These are phyloP conservation scores for Magnolia kwangsiensis DNA, from an alignment of 164 flowering plant species.

Conservation along the genomic window DNA sequence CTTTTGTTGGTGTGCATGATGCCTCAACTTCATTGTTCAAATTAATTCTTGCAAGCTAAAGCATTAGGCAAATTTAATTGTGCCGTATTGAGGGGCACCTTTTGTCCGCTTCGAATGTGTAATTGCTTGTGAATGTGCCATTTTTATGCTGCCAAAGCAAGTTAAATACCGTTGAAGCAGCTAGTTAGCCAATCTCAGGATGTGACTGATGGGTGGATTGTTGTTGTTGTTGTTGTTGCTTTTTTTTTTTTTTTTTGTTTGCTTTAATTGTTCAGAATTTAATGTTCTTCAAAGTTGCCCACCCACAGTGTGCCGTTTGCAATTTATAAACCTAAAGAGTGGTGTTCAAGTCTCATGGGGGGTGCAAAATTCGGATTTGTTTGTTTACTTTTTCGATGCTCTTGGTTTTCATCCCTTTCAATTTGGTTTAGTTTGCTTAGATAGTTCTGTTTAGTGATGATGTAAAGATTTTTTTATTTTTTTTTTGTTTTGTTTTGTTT, in stretches of 20 bases:
- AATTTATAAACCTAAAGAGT: too few relatives aligned
- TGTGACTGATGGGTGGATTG: not conserved
- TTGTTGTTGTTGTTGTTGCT: not conserved
- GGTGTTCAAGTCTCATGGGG: too few relatives aligned
- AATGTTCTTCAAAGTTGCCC: not conserved
- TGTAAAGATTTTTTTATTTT: too few relatives aligned
- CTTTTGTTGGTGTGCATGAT: not conserved
- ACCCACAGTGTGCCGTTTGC: not conserved
- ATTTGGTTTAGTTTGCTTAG: too few relatives aligned
- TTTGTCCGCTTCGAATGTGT: not conserved
- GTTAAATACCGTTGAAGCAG: not conserved
- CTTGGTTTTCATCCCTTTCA: too few relatives aligned
- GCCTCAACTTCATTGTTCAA: not conserved
- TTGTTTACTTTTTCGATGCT: too few relatives aligned
- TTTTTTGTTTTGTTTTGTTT: too few relatives aligned
- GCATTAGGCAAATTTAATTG: not conserved
- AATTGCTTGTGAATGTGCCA: not conserved
- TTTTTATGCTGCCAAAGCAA: not conserved
- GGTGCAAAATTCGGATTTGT: too few relatives aligned
- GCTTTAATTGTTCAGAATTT: not conserved
- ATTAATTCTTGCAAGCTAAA: not conserved
- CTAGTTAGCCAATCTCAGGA: not conserved
- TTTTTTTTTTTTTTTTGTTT: not conserved
- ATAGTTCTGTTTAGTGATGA: too few relatives aligned
- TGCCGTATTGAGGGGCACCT: not conserved